Conservation (phyloP, 768 basidiomycete species). For the Crassisporium funariophilum region DNA sequence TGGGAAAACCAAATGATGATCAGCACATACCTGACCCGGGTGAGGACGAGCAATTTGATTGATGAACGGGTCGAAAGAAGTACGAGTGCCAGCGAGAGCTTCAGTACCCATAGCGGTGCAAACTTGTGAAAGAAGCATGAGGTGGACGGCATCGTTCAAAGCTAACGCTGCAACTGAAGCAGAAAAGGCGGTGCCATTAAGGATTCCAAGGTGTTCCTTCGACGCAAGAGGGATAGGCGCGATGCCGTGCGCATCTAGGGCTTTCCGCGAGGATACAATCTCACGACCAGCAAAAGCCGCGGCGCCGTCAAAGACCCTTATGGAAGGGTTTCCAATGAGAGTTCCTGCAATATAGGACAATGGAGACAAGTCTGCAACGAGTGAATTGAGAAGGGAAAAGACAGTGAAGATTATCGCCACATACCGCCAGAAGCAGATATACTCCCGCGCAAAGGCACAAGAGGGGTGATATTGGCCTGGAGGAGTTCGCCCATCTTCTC, state of each 20-base stretch:
- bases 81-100: slow-evolving; percentile 73
- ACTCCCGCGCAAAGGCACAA: slow-evolving; percentile 82
- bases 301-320: slow-evolving; percentile 67
- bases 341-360: slow-evolving; percentile 84
- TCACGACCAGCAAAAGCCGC: slow-evolving; percentile 48
- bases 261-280: slow-evolving; percentile 56
- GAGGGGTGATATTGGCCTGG: slow-evolving; percentile 68
- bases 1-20: background rate
- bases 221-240: slow-evolving; percentile 66
- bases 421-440: slow-evolving; percentile 83
- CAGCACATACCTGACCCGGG: slow-evolving; percentile 63
- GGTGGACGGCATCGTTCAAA: slow-evolving; percentile 68
- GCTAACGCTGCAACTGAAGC: slow-evolving; percentile 78
- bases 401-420: slow-evolving; percentile 11
- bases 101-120: slow-evolving; percentile 85
- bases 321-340: slow-evolving; percentile 77
- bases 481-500: slow-evolving; percentile 78
- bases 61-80: slow-evolving; percentile 79
- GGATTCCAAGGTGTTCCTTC: slow-evolving; percentile 79
- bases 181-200: slow-evolving; percentile 87
- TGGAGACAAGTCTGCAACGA: slow-evolving; percentile 67
- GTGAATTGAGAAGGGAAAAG: slow-evolving; percentile 13
- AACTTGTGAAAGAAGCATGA: slow-evolving; percentile 67
- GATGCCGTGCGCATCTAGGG: slow-evolving; percentile 61
- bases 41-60: slow-evolving; percentile 77